Conservation (phyloP, 2,329 filamentous ascomycete genomes). For the Teratosphaeria pseudoeucalypti region DNA sequence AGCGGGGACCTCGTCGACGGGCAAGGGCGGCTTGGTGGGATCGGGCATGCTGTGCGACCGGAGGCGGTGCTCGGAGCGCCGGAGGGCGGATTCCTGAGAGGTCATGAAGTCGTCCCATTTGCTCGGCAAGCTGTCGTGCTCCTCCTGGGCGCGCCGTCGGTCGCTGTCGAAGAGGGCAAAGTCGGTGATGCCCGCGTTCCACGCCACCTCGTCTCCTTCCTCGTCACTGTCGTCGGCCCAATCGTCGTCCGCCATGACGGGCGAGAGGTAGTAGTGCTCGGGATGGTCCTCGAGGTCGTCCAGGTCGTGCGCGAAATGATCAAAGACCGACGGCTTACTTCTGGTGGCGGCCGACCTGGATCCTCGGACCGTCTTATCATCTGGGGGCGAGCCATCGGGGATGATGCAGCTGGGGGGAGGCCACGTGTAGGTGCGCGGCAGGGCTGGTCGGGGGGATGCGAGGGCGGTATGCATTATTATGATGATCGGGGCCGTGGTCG, state of each 20-base stretch:
- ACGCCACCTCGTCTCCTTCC: conserved; percentile 17
- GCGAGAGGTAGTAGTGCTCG: conserved; percentile 22
- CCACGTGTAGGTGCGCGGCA: conserved; percentile 1
- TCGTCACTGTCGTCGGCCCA: conserved; percentile 18
- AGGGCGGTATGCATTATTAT: neutral
- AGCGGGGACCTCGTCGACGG: conserved; percentile 16
- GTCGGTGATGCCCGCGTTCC: conserved; percentile 25
- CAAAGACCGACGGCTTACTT: conserved; percentile 2
- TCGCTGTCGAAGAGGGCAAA: conserved; percentile 24
- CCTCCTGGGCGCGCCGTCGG: conserved; percentile 15
- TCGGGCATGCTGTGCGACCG: conserved; percentile 6
- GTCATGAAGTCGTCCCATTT: conserved; percentile 18
- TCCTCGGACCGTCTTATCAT: conserved; percentile 1
- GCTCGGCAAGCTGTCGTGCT: conserved; percentile 11
- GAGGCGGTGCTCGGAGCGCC: conserved; percentile 17
- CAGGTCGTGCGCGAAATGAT: conserved; percentile 19
- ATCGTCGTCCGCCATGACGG: conserved; percentile 20
- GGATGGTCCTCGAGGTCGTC: conserved; percentile 22
- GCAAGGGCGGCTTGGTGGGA: conserved; percentile 6
- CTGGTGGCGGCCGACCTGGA: conserved; percentile 6
- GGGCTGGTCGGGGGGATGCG: neutral
- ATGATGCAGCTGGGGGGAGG: conserved; percentile 1
- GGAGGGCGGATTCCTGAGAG: conserved; percentile 15
- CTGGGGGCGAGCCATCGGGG: conserved; percentile 2
- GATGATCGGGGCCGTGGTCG: neutral